phyloP scores from a whole-genome alignment of 2,329 filamentous ascomycete genomes.

The Trichoderma sp. region DNA sequence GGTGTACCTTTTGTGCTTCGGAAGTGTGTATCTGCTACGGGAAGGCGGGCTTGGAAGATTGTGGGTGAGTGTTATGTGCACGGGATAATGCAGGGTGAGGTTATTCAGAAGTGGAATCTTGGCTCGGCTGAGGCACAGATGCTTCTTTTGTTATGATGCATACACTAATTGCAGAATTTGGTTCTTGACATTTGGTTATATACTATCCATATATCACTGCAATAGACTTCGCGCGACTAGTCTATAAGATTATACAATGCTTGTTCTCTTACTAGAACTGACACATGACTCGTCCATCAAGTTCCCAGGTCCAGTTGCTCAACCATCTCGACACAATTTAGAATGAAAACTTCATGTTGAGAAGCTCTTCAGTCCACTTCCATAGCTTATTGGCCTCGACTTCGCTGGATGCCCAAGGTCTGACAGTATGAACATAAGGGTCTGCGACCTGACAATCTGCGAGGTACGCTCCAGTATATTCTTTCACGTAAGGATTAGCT shows the following conservation, averaged over 20 bases:
- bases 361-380: not conserved
- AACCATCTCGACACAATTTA: not conserved
- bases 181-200: not conserved
- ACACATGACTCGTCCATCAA: not conserved
- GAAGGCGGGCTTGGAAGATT: not conserved
- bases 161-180: not conserved
- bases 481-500: not conserved
- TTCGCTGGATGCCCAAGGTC: not conserved
- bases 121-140: not conserved
- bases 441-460: not conserved
- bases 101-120: not conserved
- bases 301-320: not conserved
- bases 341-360: not conserved
- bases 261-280: not conserved
- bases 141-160: not conserved
- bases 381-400: not conserved
- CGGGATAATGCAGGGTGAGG: conserved; percentile 4
- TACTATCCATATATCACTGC: too few relatives aligned
- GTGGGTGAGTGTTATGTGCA: conserved; percentile 1
- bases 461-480: not conserved
- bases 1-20: conserved; percentile 1
- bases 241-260: not conserved
- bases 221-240: too few relatives aligned
- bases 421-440: not conserved
- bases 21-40: not conserved